Evolutionary conservation across 495 filamentous ascomycete species (phyloP).

Genomic region (Aspergillus sclerotioniger): DNA sequence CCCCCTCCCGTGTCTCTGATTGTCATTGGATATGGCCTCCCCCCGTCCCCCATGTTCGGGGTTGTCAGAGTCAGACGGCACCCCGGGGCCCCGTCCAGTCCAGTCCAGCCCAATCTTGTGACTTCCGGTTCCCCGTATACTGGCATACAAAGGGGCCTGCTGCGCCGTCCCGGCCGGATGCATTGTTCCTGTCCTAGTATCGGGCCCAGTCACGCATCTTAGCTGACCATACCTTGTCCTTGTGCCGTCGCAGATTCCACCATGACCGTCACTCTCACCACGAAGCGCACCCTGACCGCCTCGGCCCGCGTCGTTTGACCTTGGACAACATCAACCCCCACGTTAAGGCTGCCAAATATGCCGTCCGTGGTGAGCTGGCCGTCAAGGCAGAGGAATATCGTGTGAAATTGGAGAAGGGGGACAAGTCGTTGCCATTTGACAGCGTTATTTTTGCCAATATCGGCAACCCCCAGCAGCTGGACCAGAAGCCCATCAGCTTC

Average conservation of each 20-base stretch:
- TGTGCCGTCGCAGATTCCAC: conserved; percentile 14
- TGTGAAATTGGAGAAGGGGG: conserved; percentile 58
- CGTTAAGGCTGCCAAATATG: conserved; percentile 84
- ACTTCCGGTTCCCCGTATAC: not conserved
- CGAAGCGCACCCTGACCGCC: conserved; percentile 57
- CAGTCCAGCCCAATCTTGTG: not conserved
- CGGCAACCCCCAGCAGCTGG: conserved; percentile 97
- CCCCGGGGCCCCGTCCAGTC: not conserved
- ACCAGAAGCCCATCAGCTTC: conserved; percentile 98
- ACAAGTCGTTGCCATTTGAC: conserved; percentile 75
- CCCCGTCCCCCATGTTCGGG: not conserved
- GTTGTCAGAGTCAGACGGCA: conserved; percentile 5
- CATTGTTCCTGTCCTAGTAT: not conserved
- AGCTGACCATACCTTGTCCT: not conserved
- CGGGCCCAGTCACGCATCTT: not conserved
- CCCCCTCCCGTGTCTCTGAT: conserved; percentile 12
- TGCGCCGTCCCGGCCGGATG: not conserved
- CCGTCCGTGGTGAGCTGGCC: conserved; percentile 92
- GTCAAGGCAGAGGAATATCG: conserved; percentile 87
- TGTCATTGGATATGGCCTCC: not conserved
- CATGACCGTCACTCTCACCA: conserved; percentile 29
- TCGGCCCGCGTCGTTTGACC: conserved; percentile 59
- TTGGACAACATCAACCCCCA: conserved; percentile 89
- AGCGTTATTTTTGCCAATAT: conserved; percentile 96
- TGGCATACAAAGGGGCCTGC: not conserved